Conservation (phyloP, 306 rosid genomes). For the Oxytropis ochrocephala region DNA sequence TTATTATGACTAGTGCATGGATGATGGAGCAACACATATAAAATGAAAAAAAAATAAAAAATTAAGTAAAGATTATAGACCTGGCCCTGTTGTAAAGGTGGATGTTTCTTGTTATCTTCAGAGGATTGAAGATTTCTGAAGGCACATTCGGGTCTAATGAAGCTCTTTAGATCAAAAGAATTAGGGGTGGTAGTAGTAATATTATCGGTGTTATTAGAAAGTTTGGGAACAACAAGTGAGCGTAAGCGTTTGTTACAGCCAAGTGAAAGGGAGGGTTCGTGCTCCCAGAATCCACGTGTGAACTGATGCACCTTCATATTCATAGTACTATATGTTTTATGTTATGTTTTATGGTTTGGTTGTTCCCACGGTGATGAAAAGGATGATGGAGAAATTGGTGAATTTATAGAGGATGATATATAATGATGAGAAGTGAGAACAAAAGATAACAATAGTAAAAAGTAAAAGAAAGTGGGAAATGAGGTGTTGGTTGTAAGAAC, state of each 20-base stretch:
- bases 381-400: conserved; percentile 12
- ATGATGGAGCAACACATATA: neutral
- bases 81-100: conserved; percentile 39
- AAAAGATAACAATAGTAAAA: conserved; percentile 1
- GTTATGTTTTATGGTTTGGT: neutral
- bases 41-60: neutral
- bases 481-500: conserved; percentile 71
- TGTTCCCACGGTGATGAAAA: conserved; percentile 47
- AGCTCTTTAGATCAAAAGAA: conserved; percentile 75
- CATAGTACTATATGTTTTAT: no score
- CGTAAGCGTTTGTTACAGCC: conserved; percentile 88
- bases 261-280: conserved; percentile 76
- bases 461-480: conserved; percentile 47
- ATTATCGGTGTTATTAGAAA: conserved; percentile 10
- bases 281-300: conserved; percentile 91
- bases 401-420: conserved; percentile 35
- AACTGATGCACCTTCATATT: conserved; percentile 94
- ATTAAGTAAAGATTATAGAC: conserved; percentile 12
- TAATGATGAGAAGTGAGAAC: neutral
- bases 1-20: neutral
- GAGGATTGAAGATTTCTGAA: conserved; percentile 43
- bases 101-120: conserved; percentile 32
- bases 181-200: neutral
- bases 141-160: conserved; percentile 68
- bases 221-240: conserved; percentile 86